phyloP scores from a whole-genome alignment of 306 rosid genomes.

The Citrullus colocynthis region DNA sequence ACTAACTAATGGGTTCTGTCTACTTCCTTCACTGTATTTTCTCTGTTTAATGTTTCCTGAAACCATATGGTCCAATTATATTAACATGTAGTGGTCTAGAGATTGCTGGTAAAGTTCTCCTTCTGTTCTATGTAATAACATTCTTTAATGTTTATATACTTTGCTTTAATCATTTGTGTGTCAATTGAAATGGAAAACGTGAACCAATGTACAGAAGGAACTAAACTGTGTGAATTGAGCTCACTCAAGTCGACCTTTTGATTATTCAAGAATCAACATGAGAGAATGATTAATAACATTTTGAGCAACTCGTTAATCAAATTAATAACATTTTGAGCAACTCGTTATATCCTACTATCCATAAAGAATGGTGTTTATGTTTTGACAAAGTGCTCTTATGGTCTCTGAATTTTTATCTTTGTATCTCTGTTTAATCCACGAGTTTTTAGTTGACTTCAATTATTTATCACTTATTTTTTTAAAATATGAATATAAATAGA shows the following conservation, averaged over 20 bases:
- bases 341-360: too few species aligned
- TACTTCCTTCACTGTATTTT: background rate
- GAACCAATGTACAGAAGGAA: background rate
- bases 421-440: too few species aligned
- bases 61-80: conserved; percentile 2
- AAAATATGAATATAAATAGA: too few species aligned
- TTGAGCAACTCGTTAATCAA: too few species aligned
- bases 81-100: conserved; percentile 13
- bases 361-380: too few species aligned
- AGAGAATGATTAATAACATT: background rate
- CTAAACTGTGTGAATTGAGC: background rate
- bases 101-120: conserved; percentile 7
- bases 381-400: too few species aligned
- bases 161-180: background rate
- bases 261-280: background rate
- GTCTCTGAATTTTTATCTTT: too few species aligned
- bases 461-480: too few species aligned
- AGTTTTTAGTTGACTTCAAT: too few species aligned
- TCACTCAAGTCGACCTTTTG: background rate
- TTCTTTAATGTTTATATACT: conserved; percentile 6
- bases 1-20: background rate
- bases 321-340: too few species aligned
- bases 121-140: background rate
- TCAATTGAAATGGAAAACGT: background rate
- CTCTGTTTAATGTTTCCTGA: background rate